Conservation (phyloP, 441 rosid genomes). For the Sinapis alba region DNA sequence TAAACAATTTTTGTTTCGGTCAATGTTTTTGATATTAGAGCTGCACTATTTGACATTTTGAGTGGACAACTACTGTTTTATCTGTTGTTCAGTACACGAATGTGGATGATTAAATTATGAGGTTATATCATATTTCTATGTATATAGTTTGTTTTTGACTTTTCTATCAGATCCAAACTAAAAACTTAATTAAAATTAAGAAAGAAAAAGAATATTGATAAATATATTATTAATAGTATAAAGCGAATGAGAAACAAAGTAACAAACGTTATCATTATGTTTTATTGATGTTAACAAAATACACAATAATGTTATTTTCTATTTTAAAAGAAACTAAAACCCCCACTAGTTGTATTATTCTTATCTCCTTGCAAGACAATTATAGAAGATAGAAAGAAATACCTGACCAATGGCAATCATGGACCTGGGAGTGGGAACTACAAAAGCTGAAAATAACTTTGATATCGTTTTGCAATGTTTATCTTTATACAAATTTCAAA, state of each 20-base stretch:
- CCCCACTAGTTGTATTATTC: conserved; percentile 11
- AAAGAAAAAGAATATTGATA: background rate
- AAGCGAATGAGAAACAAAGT: background rate
- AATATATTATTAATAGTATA: background rate
- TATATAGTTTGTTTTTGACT: conserved; percentile 1
- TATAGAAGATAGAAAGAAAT: conserved; percentile 7
- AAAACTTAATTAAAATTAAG: background rate
- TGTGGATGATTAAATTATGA: background rate
- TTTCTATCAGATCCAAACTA: conserved; percentile 8
- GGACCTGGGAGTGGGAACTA: conserved; percentile 41
- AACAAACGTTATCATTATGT: conserved; percentile 3
- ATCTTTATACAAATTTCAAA: background rate
- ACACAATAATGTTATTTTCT: background rate
- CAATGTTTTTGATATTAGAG: background rate
- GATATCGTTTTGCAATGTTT: conserved; percentile 25
- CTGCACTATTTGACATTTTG: background rate
- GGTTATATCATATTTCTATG: background rate
- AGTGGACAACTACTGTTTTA: background rate
- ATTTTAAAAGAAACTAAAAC: background rate
- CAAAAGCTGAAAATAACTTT: conserved; percentile 33
- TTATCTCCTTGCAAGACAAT: conserved; percentile 18
- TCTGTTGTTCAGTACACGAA: background rate
- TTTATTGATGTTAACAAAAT: background rate
- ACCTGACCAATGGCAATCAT: conserved; percentile 26
- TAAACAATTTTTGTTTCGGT: background rate